phyloP scores from a whole-genome alignment of 768 basidiomycete species.

The Termitomyces sp. region DNA sequence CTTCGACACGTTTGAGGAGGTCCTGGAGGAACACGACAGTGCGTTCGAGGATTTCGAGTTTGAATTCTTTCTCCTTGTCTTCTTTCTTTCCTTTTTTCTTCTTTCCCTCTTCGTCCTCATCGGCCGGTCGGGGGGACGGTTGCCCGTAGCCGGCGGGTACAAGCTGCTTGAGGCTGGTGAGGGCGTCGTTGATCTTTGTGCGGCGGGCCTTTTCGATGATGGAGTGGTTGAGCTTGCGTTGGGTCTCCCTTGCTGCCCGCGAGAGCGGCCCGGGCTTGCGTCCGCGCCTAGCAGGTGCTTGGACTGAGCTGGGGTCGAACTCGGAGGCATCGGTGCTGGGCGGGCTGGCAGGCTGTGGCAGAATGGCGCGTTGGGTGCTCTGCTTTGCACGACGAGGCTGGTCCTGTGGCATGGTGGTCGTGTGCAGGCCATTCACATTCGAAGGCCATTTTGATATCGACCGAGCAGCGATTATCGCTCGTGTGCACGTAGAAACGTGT shows the following conservation, averaged over 20 bases:
- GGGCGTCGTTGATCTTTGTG: constrained; percentile 93
- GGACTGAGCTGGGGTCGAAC: background rate
- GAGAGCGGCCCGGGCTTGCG: constrained; percentile 72
- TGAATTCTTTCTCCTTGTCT: constrained; percentile 82
- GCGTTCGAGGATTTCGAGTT: constrained; percentile 82
- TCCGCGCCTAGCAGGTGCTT: constrained; percentile 48
- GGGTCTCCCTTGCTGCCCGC: constrained; percentile 74
- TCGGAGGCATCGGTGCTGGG: constrained; percentile 1
- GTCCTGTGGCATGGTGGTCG: background rate
- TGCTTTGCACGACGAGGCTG: constrained; percentile 30
- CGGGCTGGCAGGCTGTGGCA: constrained; percentile 7
- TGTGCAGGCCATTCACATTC: background rate
- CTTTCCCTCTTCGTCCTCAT: constrained; percentile 31
- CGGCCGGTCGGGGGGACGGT: constrained; percentile 11
- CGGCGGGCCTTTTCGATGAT: constrained; percentile 91
- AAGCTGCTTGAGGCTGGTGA: constrained; percentile 69
- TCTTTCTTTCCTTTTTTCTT: constrained; percentile 26
- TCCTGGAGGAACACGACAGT: constrained; percentile 78
- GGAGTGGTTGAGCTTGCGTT: constrained; percentile 90
- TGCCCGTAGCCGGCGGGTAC: constrained; percentile 58
- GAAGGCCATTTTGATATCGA: background rate
- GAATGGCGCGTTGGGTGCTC: constrained; percentile 3
- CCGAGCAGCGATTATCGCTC: constrained; percentile 11
- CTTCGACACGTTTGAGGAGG: constrained; percentile 49
- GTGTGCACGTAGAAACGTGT: constrained; percentile 29